Evolutionary conservation across 768 basidiomycete genomes (phyloP).

Genomic region (Collybiopsis confluens): DNA sequence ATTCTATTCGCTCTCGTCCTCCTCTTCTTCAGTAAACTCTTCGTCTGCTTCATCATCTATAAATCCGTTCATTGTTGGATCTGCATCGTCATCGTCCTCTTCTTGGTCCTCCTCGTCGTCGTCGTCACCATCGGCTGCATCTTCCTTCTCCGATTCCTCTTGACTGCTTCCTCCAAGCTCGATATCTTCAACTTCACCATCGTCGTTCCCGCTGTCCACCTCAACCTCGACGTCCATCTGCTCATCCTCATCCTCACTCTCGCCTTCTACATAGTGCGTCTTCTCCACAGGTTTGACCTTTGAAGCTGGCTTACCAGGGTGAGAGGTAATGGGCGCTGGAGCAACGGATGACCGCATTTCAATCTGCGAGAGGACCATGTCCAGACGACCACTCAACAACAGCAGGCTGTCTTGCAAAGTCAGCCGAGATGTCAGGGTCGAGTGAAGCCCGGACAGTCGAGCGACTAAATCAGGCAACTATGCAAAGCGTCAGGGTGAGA

Average conservation of each 20-base stretch:
- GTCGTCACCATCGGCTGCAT: neutral
- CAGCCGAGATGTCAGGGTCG: constrained; percentile 74
- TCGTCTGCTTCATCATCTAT: constrained; percentile 38
- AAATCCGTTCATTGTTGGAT: constrained; percentile 25
- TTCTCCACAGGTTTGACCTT: constrained; percentile 20
- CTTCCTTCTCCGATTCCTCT: constrained; percentile 5
- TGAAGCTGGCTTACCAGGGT: constrained; percentile 29
- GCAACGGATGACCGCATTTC: constrained; percentile 78
- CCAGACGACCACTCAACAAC: constrained; percentile 83
- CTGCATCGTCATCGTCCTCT: constrained; percentile 14
- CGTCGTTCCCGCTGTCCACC: constrained; percentile 1
- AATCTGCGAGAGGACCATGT: constrained; percentile 92
- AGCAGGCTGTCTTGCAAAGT: constrained; percentile 81
- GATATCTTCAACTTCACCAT: constrained; percentile 8
- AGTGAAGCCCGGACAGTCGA: constrained; percentile 79
- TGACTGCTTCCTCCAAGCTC: constrained; percentile 10
- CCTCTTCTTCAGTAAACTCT: constrained; percentile 27
- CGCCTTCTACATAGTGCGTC: constrained; percentile 9
- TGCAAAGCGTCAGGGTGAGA: constrained; percentile 11
- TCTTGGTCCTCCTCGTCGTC: constrained; percentile 7
- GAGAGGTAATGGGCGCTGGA: constrained; percentile 49
- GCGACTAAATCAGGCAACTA: constrained; percentile 92
- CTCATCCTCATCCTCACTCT: constrained; percentile 8
- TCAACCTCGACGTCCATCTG: constrained; percentile 10
- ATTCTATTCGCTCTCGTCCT: constrained; percentile 32